Conservation (phyloP, 345 rosid species). For the Lagerstroemia speciosa region DNA sequence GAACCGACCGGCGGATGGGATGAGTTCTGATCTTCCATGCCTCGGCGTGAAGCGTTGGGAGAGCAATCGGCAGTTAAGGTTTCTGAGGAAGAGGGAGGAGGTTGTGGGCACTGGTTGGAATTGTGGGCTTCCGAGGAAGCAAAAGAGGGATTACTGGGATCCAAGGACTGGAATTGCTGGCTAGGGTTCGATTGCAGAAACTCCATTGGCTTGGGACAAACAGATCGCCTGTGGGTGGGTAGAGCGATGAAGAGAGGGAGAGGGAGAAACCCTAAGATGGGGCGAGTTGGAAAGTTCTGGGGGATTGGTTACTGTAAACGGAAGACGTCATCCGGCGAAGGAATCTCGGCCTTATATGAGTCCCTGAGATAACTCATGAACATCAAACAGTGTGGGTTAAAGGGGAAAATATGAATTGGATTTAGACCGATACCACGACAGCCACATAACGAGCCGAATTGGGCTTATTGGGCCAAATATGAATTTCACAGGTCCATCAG, state of each 20-base stretch:
- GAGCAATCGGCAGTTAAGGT: constrained; percentile 6
- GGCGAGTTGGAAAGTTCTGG: no score
- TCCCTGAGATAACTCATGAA: no score
- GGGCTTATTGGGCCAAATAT: no score
- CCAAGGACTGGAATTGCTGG: constrained; percentile 13
- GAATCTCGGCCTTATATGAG: no score
- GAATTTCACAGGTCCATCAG: no score
- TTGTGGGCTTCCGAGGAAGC: constrained; percentile 8
- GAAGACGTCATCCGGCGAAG: no score
- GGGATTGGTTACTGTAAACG: no score
- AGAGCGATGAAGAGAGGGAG: no score
- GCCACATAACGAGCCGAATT: no score
- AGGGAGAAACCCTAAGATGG: not conserved
- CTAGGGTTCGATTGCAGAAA: constrained; percentile 17
- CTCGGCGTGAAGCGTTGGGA: constrained; percentile 10
- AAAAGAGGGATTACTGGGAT: constrained; percentile 15
- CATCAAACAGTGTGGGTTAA: no score
- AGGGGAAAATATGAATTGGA: no score
- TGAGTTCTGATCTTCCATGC: not conserved
- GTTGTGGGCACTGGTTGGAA: constrained; percentile 9
- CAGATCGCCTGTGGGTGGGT: not conserved
- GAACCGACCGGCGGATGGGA: not conserved
- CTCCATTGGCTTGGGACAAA: constrained; percentile 15
- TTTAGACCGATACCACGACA: no score
- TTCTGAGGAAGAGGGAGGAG: constrained; percentile 7